Percentiles rank a stretch among this genome's conserved stretches.
These are phyloP conservation scores for Kodamaea kaohsiungensis DNA, from an alignment of 805 yeast species.

Conservation along the genomic window DNA sequence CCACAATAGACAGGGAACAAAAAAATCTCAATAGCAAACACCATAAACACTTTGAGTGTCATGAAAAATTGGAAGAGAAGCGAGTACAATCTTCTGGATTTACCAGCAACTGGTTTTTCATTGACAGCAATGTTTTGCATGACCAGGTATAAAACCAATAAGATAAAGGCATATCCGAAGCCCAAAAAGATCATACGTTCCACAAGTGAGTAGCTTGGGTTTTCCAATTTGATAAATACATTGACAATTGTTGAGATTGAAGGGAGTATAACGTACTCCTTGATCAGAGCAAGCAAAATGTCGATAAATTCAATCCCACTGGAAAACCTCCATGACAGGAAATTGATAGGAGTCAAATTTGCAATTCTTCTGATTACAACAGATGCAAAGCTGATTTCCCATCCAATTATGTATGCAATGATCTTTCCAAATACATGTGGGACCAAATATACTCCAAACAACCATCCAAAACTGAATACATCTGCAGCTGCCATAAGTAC, in stretches of 20 bases:
- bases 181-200: constrained; percentile 40
- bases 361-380: neutral
- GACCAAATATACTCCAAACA: constrained; percentile 44
- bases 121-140: constrained; percentile 34
- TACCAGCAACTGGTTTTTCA: constrained; percentile 49
- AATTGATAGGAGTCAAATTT: neutral
- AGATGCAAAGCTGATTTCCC: neutral
- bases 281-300: constrained; percentile 2
- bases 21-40: constrained; percentile 78
- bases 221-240: neutral
- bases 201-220: constrained; percentile 27
- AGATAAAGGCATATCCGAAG: constrained; percentile 35
- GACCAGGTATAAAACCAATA: constrained; percentile 23
- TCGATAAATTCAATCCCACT: neutral
- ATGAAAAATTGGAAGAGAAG: constrained; percentile 55
- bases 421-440: constrained; percentile 50
- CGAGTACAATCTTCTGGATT: constrained; percentile 51
- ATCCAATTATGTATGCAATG: constrained; percentile 16
- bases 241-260: neutral
- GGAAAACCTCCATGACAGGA: neutral
- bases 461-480: constrained; percentile 33
- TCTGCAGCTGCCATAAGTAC: constrained; percentile 34
- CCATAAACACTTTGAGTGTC: constrained; percentile 70
- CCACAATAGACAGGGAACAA: constrained; percentile 90
- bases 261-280: neutral